Base-by-base conservation (phyloP, 163 green algal genomes). In the Scenedesmus sp. region DNA sequence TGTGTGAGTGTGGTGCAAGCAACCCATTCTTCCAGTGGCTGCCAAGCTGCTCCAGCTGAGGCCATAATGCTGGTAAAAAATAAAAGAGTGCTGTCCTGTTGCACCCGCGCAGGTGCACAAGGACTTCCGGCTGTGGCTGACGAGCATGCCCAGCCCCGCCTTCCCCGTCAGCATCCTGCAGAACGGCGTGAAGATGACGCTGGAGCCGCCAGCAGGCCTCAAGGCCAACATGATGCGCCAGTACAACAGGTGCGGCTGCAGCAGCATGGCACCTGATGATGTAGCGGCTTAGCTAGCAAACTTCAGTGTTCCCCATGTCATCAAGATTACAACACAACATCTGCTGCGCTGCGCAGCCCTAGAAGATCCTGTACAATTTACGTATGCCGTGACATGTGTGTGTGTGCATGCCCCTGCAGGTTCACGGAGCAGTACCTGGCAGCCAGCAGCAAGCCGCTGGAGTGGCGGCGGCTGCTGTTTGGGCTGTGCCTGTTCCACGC, bases 121-220 rank as follows among this genome's bases (percentile, higher is more conserved):
- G 91, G 96, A 98, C 94, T 98, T 98, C 96, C 76, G 96, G 82
- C 94, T 98, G 66, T 98, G 97, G 97, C 95, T 98, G 23, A 97
- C 96, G 2, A 95, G 92, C 66, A 98, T 98, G 95, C 97, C 96
- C 76, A 95, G 89, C 57, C 95, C 96, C 0, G 83, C 94, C 79
- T 98, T 98, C 94, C 97, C 96, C 6, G 96, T 97, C 57, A 87
- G 92, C 55, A 97, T 98, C 91, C 94, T 98, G 20, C 96, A 98
- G 57, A 96, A 97, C 91, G 96, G 97, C 82, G 94, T 98, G 67
- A 98, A 98, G 94, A 97, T 98, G 96, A 98, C 96, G 5, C 93
- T 98, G 89, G 96, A 98, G 94, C 96, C 96, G 18, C 96, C 96
- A 81, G 97, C 97, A 93, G 97, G 96, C 76, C 93, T 98, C 12